Conservation (phyloP, 2,329 filamentous ascomycete genomes). For the Cordyceps fumosorosea region DNA sequence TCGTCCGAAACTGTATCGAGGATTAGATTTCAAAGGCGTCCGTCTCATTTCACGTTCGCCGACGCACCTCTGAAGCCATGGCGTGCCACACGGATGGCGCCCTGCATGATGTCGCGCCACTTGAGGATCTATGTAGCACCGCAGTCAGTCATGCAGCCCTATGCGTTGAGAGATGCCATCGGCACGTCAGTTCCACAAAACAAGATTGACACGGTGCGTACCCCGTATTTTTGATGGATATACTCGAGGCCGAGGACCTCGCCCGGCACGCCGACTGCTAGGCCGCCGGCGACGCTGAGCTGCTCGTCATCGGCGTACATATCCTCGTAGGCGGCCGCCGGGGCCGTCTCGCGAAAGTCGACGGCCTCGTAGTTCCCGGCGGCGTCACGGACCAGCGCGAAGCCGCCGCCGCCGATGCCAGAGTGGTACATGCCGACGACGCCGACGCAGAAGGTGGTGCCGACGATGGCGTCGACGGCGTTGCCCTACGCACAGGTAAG, state of each 20-base stretch:
- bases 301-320: conserved; percentile 73
- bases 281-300: conserved; percentile 63
- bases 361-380: conserved; percentile 77
- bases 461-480: conserved; percentile 70
- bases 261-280: conserved; percentile 66
- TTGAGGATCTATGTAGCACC: conserved; percentile 41
- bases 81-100: conserved; percentile 66
- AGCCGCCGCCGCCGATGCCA: conserved; percentile 85
- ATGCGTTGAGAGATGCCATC: background rate
- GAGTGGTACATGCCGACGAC: conserved; percentile 71
- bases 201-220: conserved; percentile 23
- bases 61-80: conserved; percentile 55
- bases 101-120: conserved; percentile 66
- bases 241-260: conserved; percentile 75
- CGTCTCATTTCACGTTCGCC: background rate
- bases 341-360: conserved; percentile 86
- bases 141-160: background rate
- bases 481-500: conserved; percentile 46
- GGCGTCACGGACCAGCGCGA: conserved; percentile 69
- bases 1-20: conserved; percentile 58
- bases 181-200: background rate
- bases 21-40: background rate
- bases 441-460: conserved; percentile 68
- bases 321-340: conserved; percentile 70
- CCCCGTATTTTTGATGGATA: conserved; percentile 66